Evolutionary conservation across 1,139 yeast genomes (phyloP), one percentile per base, ranked within the genome.

Genomic region (Yamadazyma friedrichii): DNA sequence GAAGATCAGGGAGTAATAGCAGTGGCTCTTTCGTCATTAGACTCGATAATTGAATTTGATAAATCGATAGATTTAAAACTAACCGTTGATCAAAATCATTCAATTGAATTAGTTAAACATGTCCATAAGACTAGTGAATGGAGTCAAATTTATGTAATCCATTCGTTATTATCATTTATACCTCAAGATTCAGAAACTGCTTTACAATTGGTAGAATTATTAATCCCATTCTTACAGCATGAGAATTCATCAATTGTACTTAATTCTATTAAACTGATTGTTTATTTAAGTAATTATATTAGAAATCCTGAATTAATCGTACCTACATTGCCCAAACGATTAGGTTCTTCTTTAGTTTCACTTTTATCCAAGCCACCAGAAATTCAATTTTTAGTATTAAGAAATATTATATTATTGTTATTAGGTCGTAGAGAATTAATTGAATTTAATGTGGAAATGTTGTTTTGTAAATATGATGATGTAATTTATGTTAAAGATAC

Each of bases 401-500:
- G 97, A 55, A 91, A 91, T 58, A 84, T 89, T 36, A 87, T 88
- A 17, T 61, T 91, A 31, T 64, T 91, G 16, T 70, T 89, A 27
- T 73, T 89, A 44, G 81, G 88, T 33, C 76, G 82, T 45, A 82
- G 83, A 15, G 74, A 78, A 15, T 67, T 88, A 44, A 65, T 87
- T 5, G 66, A 70, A 16, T 68, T 88, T 41, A 94, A 85, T 49
- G 88, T 84, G 22, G 80, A 81, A 43, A 78, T 82, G 65, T 88
- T 91, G 58, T 88, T 88, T 60, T 84, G 94, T 61, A 81, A 82
- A 47, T 87, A 79, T 53, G 84, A 85, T 55, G 97, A 91, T 58
- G 94, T 95, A 0, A 81, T 87, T 16, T 93, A 86, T 58, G 84
- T 93, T 55, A 88, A 89, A 59, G 94, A 89, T 52, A 87, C 97